Conservation (phyloP, 352 stramenopile species). For the Blastocystis sp. region DNA sequence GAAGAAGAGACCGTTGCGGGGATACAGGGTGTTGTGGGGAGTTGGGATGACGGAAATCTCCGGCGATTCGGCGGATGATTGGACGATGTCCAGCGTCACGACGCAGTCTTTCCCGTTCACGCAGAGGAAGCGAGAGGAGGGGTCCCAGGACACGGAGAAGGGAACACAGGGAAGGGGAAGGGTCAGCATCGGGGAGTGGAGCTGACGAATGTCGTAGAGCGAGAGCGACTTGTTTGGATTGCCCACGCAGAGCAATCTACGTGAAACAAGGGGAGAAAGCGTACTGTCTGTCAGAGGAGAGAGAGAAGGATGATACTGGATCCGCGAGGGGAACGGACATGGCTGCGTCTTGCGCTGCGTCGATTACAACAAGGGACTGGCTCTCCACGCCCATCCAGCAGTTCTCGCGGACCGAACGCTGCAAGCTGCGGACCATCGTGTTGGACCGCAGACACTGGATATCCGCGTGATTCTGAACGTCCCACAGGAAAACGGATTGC, state of each 20-base stretch:
- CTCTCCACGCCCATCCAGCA: background rate
- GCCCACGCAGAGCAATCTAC: background rate
- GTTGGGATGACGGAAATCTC: background rate
- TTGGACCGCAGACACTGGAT: background rate
- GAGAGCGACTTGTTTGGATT: background rate
- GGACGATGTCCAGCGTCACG: background rate
- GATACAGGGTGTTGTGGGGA: background rate
- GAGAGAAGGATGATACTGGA: background rate
- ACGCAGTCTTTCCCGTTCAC: background rate
- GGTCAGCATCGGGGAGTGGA: background rate
- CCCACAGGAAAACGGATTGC: background rate
- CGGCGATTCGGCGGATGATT: background rate
- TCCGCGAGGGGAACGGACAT: background rate
- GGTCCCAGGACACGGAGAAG: background rate
- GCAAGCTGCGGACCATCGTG: background rate
- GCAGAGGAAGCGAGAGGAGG: background rate
- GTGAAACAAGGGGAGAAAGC: background rate
- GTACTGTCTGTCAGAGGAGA: conserved; percentile 1
- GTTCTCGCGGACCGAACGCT: background rate
- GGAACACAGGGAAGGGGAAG: background rate
- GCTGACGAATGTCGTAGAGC: background rate
- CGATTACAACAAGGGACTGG: background rate
- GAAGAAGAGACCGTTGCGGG: background rate
- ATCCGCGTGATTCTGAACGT: conserved; percentile 20
- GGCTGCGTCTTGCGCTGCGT: background rate